Evolutionary conservation across 2,329 filamentous ascomycete genomes (phyloP).

Genomic region (Pseudogymnoascus sp.): DNA sequence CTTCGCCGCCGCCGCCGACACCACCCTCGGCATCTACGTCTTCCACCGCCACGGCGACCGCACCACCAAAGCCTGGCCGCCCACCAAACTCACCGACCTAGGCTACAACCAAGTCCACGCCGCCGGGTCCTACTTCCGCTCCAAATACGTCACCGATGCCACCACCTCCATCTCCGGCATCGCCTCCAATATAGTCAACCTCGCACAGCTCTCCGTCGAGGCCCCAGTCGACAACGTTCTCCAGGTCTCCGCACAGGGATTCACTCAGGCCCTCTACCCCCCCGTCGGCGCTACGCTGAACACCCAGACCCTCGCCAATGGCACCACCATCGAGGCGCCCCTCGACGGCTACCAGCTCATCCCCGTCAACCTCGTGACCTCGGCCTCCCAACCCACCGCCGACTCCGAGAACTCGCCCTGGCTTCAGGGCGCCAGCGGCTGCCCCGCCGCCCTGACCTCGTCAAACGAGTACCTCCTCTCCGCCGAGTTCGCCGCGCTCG

Average conservation of each 20-base stretch:
- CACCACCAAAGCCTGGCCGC: conserved; percentile 65
- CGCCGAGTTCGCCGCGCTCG: conserved; percentile 36
- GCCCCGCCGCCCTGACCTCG: conserved; percentile 45
- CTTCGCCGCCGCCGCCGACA: conserved; percentile 26
- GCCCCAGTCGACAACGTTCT: conserved; percentile 70
- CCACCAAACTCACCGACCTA: conserved; percentile 66
- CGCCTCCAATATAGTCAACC: conserved; percentile 54
- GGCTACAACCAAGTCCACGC: conserved; percentile 68
- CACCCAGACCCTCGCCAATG: conserved; percentile 61
- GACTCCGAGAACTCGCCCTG: conserved; percentile 49
- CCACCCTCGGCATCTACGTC: conserved; percentile 65
- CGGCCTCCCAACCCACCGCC: conserved; percentile 35
- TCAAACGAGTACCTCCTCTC: conserved; percentile 47
- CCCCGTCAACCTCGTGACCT: conserved; percentile 55
- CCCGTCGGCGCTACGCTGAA: conserved; percentile 50
- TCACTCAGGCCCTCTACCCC: conserved; percentile 81
- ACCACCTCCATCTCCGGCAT: conserved; percentile 56
- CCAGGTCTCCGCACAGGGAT: conserved; percentile 69
- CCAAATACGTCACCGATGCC: conserved; percentile 59
- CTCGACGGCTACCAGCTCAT: conserved; percentile 79
- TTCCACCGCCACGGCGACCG: conserved; percentile 88
- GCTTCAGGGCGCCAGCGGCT: conserved; percentile 51
- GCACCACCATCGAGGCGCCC: conserved; percentile 55
- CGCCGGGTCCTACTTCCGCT: conserved; percentile 67
- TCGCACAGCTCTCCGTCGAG: conserved; percentile 62